Evolutionary conservation across 2,329 filamentous ascomycete species (phyloP).

Genomic region (Claviceps sp.): DNA sequence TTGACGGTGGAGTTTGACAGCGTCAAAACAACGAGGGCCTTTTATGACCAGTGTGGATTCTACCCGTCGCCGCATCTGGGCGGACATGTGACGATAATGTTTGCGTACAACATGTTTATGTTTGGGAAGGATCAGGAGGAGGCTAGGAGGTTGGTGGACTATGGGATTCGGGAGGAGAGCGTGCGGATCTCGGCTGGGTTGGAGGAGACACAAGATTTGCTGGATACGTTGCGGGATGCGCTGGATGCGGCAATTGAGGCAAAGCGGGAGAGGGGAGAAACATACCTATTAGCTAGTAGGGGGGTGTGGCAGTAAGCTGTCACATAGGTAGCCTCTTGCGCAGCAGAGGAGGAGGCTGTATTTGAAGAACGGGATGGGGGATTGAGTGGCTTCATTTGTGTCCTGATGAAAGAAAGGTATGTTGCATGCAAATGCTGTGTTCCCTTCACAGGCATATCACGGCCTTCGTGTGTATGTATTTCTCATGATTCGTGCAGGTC

Average conservation of each 20-base stretch:
- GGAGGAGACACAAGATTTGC: conserved; percentile 28
- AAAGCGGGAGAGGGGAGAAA: conserved; percentile 1
- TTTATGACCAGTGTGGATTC: conserved; percentile 35
- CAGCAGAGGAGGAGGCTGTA: no score
- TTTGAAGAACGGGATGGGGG: no score
- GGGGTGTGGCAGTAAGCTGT: no score
- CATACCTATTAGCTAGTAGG: background rate
- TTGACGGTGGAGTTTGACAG: conserved; percentile 35
- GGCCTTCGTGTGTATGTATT: no score
- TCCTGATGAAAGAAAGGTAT: no score
- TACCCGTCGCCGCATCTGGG: conserved; percentile 41
- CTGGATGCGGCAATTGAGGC: conserved; percentile 8
- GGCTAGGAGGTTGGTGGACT: conserved; percentile 21
- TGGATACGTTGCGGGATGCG: conserved; percentile 19
- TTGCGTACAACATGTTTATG: conserved; percentile 33
- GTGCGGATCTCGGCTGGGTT: conserved; percentile 34
- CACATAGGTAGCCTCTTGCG: no score
- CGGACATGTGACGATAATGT: conserved; percentile 34
- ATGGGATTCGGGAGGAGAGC: conserved; percentile 26
- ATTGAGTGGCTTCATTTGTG: no score
- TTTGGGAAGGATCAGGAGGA: conserved; percentile 26
- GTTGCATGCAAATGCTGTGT: no score
- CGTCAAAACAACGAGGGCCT: conserved; percentile 26
- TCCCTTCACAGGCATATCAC: no score
- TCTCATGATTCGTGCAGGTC: no score